phyloP scores from a whole-genome alignment of 75 land plant genomes.

The Picea glauca region DNA sequence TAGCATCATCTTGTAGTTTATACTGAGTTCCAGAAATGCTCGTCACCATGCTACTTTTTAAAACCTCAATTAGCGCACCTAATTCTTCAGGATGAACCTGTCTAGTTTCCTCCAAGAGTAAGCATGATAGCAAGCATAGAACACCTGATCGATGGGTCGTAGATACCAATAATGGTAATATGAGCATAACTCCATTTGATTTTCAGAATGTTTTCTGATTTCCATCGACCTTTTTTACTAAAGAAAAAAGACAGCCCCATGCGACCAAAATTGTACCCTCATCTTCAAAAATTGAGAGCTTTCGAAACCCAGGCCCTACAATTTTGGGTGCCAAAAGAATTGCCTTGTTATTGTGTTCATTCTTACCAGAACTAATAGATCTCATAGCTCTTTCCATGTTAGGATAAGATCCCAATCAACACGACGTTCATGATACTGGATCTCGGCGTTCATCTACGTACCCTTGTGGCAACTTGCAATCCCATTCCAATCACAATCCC shows the following conservation, averaged over 20 bases:
- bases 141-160: conserved; percentile 72
- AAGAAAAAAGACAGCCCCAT: conserved; percentile 84
- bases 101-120: conserved; percentile 72
- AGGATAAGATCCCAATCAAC: too few relatives aligned
- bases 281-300: conserved; percentile 69
- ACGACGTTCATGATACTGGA: too few relatives aligned
- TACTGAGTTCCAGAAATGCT: conserved; percentile 68
- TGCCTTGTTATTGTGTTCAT: conserved; percentile 47
- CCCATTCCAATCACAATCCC: too few relatives aligned
- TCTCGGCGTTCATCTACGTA: too few relatives aligned
- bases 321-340: conserved; percentile 55
- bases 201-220: conserved; percentile 75
- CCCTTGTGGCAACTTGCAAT: too few relatives aligned
- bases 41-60: conserved; percentile 78
- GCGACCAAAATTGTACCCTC: conserved; percentile 55
- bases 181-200: conserved; percentile 58
- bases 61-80: conserved; percentile 65
- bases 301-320: conserved; percentile 43
- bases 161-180: conserved; percentile 73
- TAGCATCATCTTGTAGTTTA: conserved; percentile 73
- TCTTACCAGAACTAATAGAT: conserved; percentile 49
- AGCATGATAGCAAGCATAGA: conserved; percentile 64
- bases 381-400: conserved; percentile 31
- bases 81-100: conserved; percentile 96
- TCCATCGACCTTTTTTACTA: conserved; percentile 73